These are phyloP conservation scores for Zygosaccharomyces siamensis DNA, from an alignment of 805 yeast genomes.

Conservation along the genomic window DNA sequence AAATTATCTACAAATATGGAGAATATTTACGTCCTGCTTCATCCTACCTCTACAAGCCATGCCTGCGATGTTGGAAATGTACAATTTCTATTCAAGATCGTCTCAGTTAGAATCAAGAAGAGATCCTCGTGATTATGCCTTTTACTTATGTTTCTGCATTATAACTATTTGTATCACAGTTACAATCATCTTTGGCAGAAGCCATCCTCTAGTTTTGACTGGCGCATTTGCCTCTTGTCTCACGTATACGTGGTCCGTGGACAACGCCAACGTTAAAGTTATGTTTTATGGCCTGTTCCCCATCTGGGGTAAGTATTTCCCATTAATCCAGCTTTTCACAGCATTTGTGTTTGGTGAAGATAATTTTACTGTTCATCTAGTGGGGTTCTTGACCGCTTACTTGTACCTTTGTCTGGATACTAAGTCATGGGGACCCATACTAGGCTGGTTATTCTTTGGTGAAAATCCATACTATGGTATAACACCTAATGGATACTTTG, in stretches of 20 bases:
- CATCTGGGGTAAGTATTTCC: constrained; percentile 55
- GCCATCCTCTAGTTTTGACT: constrained; percentile 17
- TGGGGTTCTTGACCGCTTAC: constrained; percentile 56
- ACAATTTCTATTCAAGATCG: constrained; percentile 28
- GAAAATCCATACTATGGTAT: constrained; percentile 18
- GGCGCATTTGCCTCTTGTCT: constrained; percentile 33
- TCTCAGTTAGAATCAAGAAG: constrained; percentile 23
- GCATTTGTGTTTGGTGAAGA: constrained; percentile 44
- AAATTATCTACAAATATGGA: constrained; percentile 27
- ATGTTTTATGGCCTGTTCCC: constrained; percentile 50
- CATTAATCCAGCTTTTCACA: constrained; percentile 32
- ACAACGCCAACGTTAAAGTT: constrained; percentile 48
- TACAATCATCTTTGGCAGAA: constrained; percentile 14
- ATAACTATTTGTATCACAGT: constrained; percentile 10
- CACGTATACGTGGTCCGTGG: constrained; percentile 59
- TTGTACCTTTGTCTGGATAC: constrained; percentile 60
- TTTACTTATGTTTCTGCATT: constrained; percentile 25
- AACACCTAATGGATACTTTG: constrained; percentile 24
- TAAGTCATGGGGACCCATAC: constrained; percentile 45
- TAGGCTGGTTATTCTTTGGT: constrained; percentile 32
- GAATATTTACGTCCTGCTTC: constrained; percentile 26
- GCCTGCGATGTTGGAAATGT: constrained; percentile 26
- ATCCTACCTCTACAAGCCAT: constrained; percentile 24
- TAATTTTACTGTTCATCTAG: constrained; percentile 38
- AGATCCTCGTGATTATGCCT: constrained; percentile 24